Base-by-base conservation (phyloP, 2,329 filamentous ascomycete genomes). In the Phialocephala sp. region DNA sequence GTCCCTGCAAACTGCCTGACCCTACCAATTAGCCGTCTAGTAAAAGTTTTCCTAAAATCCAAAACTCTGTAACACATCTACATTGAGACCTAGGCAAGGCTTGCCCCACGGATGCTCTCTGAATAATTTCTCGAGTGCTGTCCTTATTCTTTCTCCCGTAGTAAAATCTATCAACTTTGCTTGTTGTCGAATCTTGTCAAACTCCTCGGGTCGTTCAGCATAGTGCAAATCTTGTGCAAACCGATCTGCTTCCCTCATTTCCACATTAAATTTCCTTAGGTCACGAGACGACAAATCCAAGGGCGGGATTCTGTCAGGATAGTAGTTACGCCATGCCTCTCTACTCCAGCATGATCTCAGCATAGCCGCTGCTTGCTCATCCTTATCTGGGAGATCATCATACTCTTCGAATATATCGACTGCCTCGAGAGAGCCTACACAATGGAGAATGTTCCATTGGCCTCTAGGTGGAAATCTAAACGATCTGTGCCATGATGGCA, bases 301-400 rank as follows among this genome's bases (percentile, higher is more conserved):
- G 8, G 57, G 57, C 1, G 22, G 20, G 27, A 59, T 59, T n/a
- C 57, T 37, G 11, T 37, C 20, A 5, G 20, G 12, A n/a, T 59
- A 27, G 12, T 59, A 59, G 24, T 45, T 32, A 12, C 18, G 20
- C 57, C 57, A 59, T 27, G 37, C 37, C 20, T 5, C 22, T 59
- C 20, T 15, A 22, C 37, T 45, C 57, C 57, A 59, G 39, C n/a
- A 27, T 32, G 57, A 45, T 35, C 22, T 45, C 9, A 59, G 12
- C 18, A 20, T 15, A 59, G 18, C 37, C 4, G 18, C 20, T 43
- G 22, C 57, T n/a, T 14, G 9, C 15, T 59, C 37, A 9, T 45
- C 22, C 12, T 27, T 12, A 5, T 32, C 12, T 11, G 22, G 27
- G 12, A 43, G 15, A 8, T 15, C 6, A 22, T 24, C 24, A 18